Conservation (phyloP, 163 green algal genomes). For the Trebouxiophyceae sp. region DNA sequence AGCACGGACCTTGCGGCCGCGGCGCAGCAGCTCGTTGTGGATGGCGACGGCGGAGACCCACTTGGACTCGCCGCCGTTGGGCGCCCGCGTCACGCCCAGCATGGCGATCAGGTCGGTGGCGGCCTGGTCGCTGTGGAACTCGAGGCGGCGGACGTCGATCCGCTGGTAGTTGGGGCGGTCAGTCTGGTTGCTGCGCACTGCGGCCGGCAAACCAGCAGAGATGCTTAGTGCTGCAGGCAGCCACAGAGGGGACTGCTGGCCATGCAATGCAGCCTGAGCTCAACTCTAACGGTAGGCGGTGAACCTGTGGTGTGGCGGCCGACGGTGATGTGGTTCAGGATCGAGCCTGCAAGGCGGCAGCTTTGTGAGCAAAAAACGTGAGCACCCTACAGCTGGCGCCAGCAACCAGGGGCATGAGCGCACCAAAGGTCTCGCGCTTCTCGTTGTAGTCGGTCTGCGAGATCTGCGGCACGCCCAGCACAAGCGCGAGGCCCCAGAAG, state of each 20-base stretch:
- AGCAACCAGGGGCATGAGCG: too few relatives aligned
- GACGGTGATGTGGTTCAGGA: slow-evolving; percentile 20
- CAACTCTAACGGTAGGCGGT: too few relatives aligned
- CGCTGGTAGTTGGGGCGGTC: too few relatives aligned
- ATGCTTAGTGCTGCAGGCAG: too few relatives aligned
- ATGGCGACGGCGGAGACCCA: slow-evolving; percentile 22
- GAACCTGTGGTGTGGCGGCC: slow-evolving; percentile 7
- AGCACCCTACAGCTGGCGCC: too few relatives aligned
- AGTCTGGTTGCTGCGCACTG: too few relatives aligned
- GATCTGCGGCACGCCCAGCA: slow-evolving; percentile 11
- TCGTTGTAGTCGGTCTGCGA: slow-evolving; percentile 26
- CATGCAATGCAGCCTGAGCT: too few relatives aligned
- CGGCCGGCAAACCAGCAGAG: too few relatives aligned
- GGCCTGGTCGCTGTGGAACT: slow-evolving; percentile 13
- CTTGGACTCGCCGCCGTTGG: slow-evolving; percentile 10
- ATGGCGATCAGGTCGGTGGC: slow-evolving; percentile 17
- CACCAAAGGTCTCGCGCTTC: slow-evolving; percentile 7
- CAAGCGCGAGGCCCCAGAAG: slow-evolving; percentile 17
- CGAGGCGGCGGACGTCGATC: neutral
- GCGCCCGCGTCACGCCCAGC: slow-evolving; percentile 7
- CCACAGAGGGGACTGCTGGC: too few relatives aligned
- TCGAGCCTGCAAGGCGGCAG: slow-evolving; percentile 3
- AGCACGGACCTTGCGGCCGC: slow-evolving; percentile 12
- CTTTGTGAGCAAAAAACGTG: too few relatives aligned
- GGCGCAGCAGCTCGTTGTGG: slow-evolving; percentile 25